Evolutionary conservation across 345 rosid genomes (phyloP).

Genomic region (Alliaria petiolata): DNA sequence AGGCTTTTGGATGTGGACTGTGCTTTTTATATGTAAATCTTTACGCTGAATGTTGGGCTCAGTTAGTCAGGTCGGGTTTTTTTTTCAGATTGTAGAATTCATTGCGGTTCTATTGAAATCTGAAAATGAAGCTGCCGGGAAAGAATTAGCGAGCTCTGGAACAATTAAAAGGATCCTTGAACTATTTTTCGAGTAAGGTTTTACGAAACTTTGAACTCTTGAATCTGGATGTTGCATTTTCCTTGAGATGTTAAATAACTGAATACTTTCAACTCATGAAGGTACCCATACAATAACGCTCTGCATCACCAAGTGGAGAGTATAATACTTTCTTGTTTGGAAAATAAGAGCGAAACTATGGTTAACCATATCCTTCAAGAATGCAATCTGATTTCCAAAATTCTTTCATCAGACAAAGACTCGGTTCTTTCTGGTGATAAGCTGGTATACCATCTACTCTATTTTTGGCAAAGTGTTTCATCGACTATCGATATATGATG

Average conservation of each 20-base stretch:
- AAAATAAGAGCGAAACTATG: constrained; percentile 58
- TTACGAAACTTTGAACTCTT: neutral
- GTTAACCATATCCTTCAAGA: constrained; percentile 75
- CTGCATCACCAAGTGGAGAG: constrained; percentile 97
- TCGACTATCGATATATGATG: neutral
- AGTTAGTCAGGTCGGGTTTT: neutral
- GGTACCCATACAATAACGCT: constrained; percentile 96
- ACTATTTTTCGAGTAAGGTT: constrained; percentile 81
- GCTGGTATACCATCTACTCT: constrained; percentile 38
- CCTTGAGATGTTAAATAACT: neutral
- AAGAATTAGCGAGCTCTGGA: constrained; percentile 79
- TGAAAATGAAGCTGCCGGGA: constrained; percentile 77
- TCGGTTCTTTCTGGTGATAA: constrained; percentile 55
- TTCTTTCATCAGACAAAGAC: constrained; percentile 68
- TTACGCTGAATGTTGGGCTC: neutral
- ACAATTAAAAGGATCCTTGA: constrained; percentile 67
- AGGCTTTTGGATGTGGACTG: neutral
- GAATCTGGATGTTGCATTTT: neutral
- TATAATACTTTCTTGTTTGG: constrained; percentile 77
- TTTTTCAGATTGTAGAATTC: constrained; percentile 83
- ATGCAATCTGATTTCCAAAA: constrained; percentile 70
- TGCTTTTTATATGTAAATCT: neutral
- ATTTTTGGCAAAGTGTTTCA: neutral
- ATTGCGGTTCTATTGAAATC: constrained; percentile 83
- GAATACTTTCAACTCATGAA: constrained; percentile 33